These are phyloP conservation scores for Populus tremula DNA, from an alignment of 345 rosid genomes.

Conservation along the genomic window DNA sequence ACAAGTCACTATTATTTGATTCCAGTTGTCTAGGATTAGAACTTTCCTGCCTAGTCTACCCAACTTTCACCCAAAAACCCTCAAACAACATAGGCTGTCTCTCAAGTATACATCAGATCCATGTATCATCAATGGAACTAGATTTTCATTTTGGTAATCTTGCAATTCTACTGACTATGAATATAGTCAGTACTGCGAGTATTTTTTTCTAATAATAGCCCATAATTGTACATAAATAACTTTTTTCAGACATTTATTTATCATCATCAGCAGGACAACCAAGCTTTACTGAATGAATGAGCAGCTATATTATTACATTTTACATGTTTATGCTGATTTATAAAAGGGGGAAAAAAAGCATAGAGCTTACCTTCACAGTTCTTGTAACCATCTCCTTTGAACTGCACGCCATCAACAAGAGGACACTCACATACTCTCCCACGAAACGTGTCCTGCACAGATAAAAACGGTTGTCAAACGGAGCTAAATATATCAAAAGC, in stretches of 20 bases:
- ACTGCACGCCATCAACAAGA: constrained; percentile 83
- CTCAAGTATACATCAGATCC: neutral
- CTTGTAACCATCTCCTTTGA: constrained; percentile 95
- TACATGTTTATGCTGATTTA: neutral
- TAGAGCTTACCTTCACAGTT: constrained; percentile 75
- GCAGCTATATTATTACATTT: neutral
- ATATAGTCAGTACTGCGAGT: neutral
- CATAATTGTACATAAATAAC: neutral
- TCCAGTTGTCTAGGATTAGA: neutral
- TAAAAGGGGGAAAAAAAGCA: neutral
- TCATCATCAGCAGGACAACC: neutral
- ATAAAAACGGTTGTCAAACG: neutral
- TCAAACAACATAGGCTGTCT: neutral
- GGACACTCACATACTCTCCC: constrained; percentile 96
- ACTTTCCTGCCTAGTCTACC: neutral
- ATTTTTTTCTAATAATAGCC: neutral
- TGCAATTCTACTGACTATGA: neutral
- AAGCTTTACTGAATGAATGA: neutral
- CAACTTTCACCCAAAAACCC: neutral
- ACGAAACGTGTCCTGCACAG: constrained; percentile 86
- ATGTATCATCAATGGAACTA: neutral
- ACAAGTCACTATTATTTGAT: neutral
- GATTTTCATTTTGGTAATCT: neutral
- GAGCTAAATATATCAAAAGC: constrained; percentile 1
- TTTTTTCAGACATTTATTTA: constrained; percentile 4